phyloP scores from a whole-genome alignment of 352 stramenopile species.

The Thraustochytrium striatum region DNA sequence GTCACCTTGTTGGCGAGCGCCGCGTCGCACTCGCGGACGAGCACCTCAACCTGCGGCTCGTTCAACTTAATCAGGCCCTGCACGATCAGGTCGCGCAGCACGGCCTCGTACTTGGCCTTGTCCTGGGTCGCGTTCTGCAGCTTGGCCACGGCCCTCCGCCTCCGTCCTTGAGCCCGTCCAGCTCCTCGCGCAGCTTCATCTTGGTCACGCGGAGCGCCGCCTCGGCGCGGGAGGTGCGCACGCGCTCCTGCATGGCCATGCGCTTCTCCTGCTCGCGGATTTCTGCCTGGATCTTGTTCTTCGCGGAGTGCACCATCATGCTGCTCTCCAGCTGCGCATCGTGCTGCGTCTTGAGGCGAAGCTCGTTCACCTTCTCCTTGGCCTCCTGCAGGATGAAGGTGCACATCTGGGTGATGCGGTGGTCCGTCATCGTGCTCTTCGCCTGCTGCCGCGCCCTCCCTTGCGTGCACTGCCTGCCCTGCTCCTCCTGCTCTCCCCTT shows the following conservation, averaged over 20 bases:
- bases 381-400: constrained; percentile 99
- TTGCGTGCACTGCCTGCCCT: too few species aligned
- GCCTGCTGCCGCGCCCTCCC: too few species aligned
- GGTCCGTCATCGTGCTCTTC: constrained; percentile 77
- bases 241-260: constrained; percentile 30
- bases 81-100: constrained; percentile 93
- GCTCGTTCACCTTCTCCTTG: constrained; percentile 98
- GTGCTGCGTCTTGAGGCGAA: constrained; percentile 95
- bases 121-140: constrained; percentile 66
- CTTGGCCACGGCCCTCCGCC: neutral
- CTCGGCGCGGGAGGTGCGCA: constrained; percentile 88
- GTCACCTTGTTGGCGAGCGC: constrained; percentile 75
- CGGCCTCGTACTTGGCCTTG: constrained; percentile 81
- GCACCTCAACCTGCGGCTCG: constrained; percentile 86
- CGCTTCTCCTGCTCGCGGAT: constrained; percentile 96
- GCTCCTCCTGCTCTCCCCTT: too few species aligned
- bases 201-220: constrained; percentile 73
- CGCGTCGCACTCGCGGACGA: constrained; percentile 84
- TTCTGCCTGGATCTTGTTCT: constrained; percentile 95
- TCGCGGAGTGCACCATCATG: constrained; percentile 95
- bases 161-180: constrained; percentile 59
- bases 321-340: constrained; percentile 99
- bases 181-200: constrained; percentile 86
- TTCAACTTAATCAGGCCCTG: constrained; percentile 97
- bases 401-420: constrained; percentile 90